Evolutionary conservation across 768 basidiomycete species (phyloP).

Genomic region (Chalciporus piperatus): DNA sequence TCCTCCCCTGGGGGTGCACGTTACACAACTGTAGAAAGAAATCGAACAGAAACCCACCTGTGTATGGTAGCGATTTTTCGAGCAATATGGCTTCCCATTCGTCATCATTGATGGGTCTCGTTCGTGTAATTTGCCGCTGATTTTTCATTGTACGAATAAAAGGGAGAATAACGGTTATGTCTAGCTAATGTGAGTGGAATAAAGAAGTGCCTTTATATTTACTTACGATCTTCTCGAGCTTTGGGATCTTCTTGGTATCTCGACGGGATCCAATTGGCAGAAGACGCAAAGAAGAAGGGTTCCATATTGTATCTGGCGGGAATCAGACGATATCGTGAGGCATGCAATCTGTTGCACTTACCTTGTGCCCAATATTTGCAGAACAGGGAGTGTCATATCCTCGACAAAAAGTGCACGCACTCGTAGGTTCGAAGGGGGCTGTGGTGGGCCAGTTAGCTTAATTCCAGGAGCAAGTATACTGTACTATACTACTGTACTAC

Average conservation of each 20-base stretch:
- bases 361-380: constrained; percentile 42
- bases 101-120: neutral
- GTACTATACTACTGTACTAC: neutral
- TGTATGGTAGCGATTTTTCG: constrained; percentile 8
- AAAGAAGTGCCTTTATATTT: neutral
- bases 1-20: constrained; percentile 8
- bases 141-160: constrained; percentile 40
- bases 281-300: constrained; percentile 44
- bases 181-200: constrained; percentile 21
- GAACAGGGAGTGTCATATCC: constrained; percentile 31
- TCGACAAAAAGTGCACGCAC: constrained; percentile 40
- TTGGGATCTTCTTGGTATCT: constrained; percentile 38
- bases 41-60: constrained; percentile 3
- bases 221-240: constrained; percentile 39
- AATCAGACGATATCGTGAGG: neutral
- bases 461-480: too few relatives aligned
- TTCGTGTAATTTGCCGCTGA: constrained; percentile 18
- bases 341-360: constrained; percentile 10
- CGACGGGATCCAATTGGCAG: constrained; percentile 40
- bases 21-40: neutral
- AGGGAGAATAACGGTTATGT: constrained; percentile 42
- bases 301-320: constrained; percentile 38
- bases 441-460: neutral
- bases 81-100: neutral
- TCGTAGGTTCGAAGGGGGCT: constrained; percentile 28